Evolutionary conservation across 768 basidiomycete species (phyloP).

Genomic region (Lepiota brunneoincarnata): DNA sequence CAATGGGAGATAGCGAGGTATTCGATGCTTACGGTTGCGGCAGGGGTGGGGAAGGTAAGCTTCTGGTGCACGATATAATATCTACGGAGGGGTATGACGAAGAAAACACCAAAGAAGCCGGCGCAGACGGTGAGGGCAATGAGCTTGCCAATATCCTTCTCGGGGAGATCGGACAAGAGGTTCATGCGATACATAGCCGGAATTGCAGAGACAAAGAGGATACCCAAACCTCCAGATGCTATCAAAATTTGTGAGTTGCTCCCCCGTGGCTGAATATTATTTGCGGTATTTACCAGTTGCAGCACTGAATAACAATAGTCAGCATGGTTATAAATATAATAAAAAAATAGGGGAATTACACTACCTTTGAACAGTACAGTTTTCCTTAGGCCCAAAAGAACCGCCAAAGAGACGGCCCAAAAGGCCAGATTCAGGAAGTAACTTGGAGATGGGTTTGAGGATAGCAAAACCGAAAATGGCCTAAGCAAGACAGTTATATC

Average conservation of each 20-base stretch:
- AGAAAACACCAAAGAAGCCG: constrained; percentile 64
- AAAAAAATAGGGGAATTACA: not conserved
- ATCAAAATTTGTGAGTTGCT: constrained; percentile 9
- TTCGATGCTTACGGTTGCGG: constrained; percentile 45
- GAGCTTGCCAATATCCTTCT: constrained; percentile 52
- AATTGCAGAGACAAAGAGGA: constrained; percentile 57
- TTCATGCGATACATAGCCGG: constrained; percentile 59
- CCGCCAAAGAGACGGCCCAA: constrained; percentile 48
- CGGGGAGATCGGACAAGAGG: constrained; percentile 42
- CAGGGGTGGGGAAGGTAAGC: constrained; percentile 61
- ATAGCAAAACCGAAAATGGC: constrained; percentile 62
- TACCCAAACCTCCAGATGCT: constrained; percentile 57
- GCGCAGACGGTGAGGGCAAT: constrained; percentile 53
- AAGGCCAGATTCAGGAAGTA: constrained; percentile 44
- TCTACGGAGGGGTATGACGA: constrained; percentile 60
- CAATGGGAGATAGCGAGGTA: not conserved
- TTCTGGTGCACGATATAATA: constrained; percentile 65
- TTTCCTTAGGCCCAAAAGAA: constrained; percentile 64
- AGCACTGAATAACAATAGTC: constrained; percentile 28
- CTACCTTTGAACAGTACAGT: constrained; percentile 58
- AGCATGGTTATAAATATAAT: not conserved
- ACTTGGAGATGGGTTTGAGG: constrained; percentile 51
- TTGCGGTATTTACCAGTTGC: constrained; percentile 38
- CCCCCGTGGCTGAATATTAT: constrained; percentile 13
- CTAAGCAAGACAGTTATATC: constrained; percentile 16